Evolutionary conservation across 345 rosid genomes (phyloP).

Genomic region (Cardiospermum halicacabum): DNA sequence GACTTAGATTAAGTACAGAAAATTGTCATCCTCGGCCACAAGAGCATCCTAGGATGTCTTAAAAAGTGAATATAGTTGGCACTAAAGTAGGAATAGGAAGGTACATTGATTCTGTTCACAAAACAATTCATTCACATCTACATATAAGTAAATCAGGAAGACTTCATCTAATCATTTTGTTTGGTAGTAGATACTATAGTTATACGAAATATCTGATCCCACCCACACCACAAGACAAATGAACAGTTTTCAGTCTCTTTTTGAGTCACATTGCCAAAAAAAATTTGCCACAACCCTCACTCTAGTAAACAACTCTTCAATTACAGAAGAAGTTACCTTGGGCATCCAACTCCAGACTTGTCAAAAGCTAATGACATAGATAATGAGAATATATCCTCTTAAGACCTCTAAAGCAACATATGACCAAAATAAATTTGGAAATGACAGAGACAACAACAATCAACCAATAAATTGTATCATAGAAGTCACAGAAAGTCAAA

Average conservation of each 20-base stretch:
- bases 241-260: background rate
- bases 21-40: background rate
- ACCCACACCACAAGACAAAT: background rate
- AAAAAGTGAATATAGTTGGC: background rate
- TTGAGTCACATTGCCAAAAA: background rate
- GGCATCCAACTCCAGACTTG: slow-evolving; percentile 2
- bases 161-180: background rate
- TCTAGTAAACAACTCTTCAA: background rate
- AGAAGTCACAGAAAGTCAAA: background rate
- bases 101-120: background rate
- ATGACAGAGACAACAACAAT: background rate
- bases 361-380: background rate
- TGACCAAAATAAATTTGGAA: background rate
- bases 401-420: background rate
- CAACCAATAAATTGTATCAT: background rate
- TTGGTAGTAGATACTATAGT: background rate
- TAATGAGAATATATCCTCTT: background rate
- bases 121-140: background rate
- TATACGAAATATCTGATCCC: background rate
- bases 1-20: background rate
- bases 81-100: background rate
- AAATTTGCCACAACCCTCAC: background rate
- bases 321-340: background rate
- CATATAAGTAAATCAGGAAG: background rate
- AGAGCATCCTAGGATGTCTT: background rate